Base-by-base conservation (phyloP, 2,329 filamentous ascomycete species). In the Ophiocordyceps camponoti-leonardi region DNA sequence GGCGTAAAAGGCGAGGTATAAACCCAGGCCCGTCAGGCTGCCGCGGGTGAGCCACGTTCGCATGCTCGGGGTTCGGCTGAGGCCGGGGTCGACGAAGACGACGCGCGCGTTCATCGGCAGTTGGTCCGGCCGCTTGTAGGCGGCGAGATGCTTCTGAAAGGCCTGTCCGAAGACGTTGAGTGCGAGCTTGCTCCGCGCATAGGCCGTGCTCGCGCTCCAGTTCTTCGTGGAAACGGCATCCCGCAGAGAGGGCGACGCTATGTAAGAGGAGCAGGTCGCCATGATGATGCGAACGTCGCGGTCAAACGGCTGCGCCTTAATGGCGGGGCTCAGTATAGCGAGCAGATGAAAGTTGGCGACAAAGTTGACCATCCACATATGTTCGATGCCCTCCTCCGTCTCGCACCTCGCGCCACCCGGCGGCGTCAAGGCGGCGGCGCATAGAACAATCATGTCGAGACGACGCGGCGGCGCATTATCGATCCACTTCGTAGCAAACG, bases 401-500 rank as follows among this genome's bases (percentile, higher is more conserved):
- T 75, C 67, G 1, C 62, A 66, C 26, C 75, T 68, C 51, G 68
- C 65, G 6, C 73, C 70, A 1, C 79, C 83, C 12, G 73, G 74
- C 2, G 86, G 81, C 5, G 82, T 85, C 52, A 87, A 67, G 0
- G 81, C 82, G 41, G 83, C 83, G 11, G 82, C 92, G 61, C 87
- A 94, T 18, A 98, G 72, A 19, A 98, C 75, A 42, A 98, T 68
- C 79, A 90, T 88, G 61, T 98, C 92, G 7, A 98, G 68, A 43
- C 93, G 73, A 47, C 93, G 74, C 10, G 88, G 86, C 3, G 92
- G 90, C 20, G 84, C 77, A 61, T 95, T 96, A 62, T 98, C 90
- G 52, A 98, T 86, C 90, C 93, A 98, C 67, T 86, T 90, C 0
- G 92, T 98, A 13, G 92, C 92, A 60, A 98, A 98, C 50, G 81